phyloP scores from a whole-genome alignment of 495 filamentous ascomycete genomes.

The Penicillium taxi region DNA sequence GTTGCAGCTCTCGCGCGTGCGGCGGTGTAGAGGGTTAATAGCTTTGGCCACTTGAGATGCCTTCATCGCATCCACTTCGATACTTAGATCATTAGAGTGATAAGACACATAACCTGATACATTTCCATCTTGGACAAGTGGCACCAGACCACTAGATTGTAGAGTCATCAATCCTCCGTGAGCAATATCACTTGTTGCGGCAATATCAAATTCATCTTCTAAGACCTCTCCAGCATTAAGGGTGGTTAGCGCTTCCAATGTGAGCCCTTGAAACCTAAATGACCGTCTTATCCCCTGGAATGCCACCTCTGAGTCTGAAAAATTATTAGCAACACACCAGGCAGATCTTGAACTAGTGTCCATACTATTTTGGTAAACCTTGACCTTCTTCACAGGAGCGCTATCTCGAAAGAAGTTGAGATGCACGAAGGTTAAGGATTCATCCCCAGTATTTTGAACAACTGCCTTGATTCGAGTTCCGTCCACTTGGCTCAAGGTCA shows the following conservation, averaged over 20 bases:
- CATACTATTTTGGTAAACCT: conserved; percentile 45
- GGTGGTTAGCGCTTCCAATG: conserved; percentile 45
- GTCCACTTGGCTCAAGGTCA: conserved; percentile 45
- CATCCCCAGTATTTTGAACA: conserved; percentile 51
- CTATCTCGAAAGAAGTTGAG: conserved; percentile 54
- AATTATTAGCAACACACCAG: neutral
- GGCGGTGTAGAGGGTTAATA: conserved; percentile 37
- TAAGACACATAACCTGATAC: conserved; percentile 20
- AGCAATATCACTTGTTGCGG: conserved; percentile 47
- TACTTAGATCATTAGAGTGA: conserved; percentile 18
- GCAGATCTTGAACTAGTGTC: neutral
- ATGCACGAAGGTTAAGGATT: conserved; percentile 50
- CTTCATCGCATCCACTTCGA: conserved; percentile 40
- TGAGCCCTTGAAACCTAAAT: conserved; percentile 38
- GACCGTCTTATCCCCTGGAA: conserved; percentile 53
- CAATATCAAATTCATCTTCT: conserved; percentile 50
- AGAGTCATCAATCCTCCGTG: conserved; percentile 40
- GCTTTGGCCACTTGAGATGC: conserved; percentile 43
- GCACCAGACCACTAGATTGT: conserved; percentile 45
- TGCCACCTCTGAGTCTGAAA: conserved; percentile 36
- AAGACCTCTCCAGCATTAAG: conserved; percentile 49
- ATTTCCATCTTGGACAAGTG: conserved; percentile 30
- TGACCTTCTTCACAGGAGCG: conserved; percentile 53
- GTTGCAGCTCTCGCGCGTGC: conserved; percentile 44
- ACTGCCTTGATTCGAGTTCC: conserved; percentile 53